Evolutionary conservation across 495 filamentous ascomycete species (phyloP), one percentile per base, ranked within the genome.

Genomic region (Echria macrotheca): DNA sequence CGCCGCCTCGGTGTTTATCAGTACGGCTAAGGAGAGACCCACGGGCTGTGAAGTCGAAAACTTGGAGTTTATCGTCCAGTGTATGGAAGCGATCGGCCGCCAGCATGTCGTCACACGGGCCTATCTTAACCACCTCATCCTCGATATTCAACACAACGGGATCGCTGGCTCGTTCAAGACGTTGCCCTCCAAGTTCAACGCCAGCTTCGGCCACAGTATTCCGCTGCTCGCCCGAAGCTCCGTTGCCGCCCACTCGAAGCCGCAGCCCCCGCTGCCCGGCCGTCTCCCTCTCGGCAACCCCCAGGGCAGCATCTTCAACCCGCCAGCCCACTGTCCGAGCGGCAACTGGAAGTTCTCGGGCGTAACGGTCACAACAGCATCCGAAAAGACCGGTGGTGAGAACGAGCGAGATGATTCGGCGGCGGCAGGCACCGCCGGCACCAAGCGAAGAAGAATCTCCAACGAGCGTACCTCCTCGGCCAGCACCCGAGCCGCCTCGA

Each of bases 141-240:
- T 66, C 15, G 72, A 76, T 37, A 59, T 73, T 4, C 57, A 72
- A 28, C 50, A 47, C 8, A 69, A 63, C 48, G 68, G 57, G 2
- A 22, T 76, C 29, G 44, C 56, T 1, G 33, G 44, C 1, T 50
- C 35, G 10, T 10, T 62, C 11, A 45, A 38, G 1, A 7, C 40
- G 5, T 32, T 21, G 1, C 12, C 26, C 36, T 25, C 18, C 15
- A 21, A 14, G 14, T 19, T 41, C 9, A 12, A 24, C 0, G 22
- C 11, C 1, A 44, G 60, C 15, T n/a, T n/a, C n/a, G 44, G 49
- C 4, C 64, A 67, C n/a, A 60, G 61, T 23, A 67, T 74, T 23
- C 70, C 72, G 1, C 43, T 72, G 10, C 52, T 75, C 9, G 67
- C 65, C 4, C 64, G 67, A 8, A 63, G 48, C 22, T 55, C 54